Evolutionary conservation across 2,329 filamentous ascomycete species (phyloP), one percentile per base, ranked within the genome.

Genomic region (Diaporthe amygdali): DNA sequence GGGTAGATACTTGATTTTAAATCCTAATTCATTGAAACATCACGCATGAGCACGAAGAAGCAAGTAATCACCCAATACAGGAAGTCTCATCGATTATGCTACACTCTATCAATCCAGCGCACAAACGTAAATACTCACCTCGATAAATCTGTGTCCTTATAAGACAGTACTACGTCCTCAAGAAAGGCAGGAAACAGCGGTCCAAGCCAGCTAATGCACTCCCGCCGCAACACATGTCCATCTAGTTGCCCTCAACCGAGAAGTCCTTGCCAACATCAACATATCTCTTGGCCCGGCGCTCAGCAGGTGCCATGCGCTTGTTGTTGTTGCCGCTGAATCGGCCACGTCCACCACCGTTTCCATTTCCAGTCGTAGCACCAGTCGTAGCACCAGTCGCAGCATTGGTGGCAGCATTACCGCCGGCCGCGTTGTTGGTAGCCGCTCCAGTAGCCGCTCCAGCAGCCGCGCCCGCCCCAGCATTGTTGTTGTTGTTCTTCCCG

Each of bases 241-340:
- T n/a, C 25, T 66, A 69, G 34, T 69, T 37, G 12, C 52, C 56
- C 2, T 44, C 56, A 4, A 41, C 30, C 32, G 22, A 5, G 39
- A 44, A 69, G 27, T 69, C 56, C n/a, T 17, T 25, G 37, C 68
- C 68, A 9, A 61, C 30, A n/a, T 51, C 56, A 27, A 69, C 34
- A 9, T 54, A 66, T 15, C 56, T 66, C 46, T 39, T 69, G 27
- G 46, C 55, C 55, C 68, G 49, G 34, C 55, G 44, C 41, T 41
- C 54, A 3, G 10, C 3, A 6, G 55, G 54, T 51, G 55, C n/a
- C 67, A 69, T 54, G 30, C 67, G 67, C 55, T 51, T 69, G 27
- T 51, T 69, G 52, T 47, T 61, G 39, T 59, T 63, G 32, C 49
- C 25, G 17, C 64, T 49, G 5, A 39, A 51, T 3, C 32, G 17